These are phyloP conservation scores for Hortiboletus rubellus DNA, from an alignment of 1,284 basidiomycete species.

Conservation along the genomic window DNA sequence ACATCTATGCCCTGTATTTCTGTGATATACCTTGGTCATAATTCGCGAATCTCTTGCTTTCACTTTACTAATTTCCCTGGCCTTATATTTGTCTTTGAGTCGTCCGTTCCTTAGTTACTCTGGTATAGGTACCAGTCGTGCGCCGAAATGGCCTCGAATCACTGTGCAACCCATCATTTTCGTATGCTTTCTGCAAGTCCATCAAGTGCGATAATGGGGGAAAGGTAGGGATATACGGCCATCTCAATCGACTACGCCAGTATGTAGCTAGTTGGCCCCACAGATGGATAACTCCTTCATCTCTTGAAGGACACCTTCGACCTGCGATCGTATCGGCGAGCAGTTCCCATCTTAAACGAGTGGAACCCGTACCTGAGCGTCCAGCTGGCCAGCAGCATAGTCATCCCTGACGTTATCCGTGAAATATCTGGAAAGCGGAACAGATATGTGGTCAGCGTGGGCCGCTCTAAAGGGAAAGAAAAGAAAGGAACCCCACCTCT, in stretches of 20 bases:
- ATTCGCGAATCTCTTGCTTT: slow-evolving; percentile 11
- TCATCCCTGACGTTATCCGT: slow-evolving; percentile 89
- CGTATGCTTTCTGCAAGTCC: slow-evolving; percentile 8
- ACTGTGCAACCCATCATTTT: slow-evolving; percentile 14
- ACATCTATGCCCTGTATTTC: slow-evolving; percentile 18
- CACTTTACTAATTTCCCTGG: slow-evolving; percentile 2
- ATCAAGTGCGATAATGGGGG: neutral
- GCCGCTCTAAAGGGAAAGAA: neutral
- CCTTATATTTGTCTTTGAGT: slow-evolving; percentile 6
- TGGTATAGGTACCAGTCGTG: slow-evolving; percentile 22
- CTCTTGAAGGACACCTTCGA: slow-evolving; percentile 91
- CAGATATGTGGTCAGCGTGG: neutral
- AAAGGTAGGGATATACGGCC: slow-evolving; percentile 13
- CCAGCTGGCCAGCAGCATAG: slow-evolving; percentile 95
- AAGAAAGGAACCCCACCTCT: slow-evolving; percentile 57
- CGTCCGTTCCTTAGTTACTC: slow-evolving; percentile 15
- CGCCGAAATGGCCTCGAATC: slow-evolving; percentile 10
- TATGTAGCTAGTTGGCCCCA: slow-evolving; percentile 46
- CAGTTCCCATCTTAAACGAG: neutral
- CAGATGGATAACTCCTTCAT: slow-evolving; percentile 97
- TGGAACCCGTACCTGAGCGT: slow-evolving; percentile 71
- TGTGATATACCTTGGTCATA: slow-evolving; percentile 15
- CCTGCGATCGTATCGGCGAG: slow-evolving; percentile 39
- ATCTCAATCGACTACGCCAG: neutral
- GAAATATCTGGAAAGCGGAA: slow-evolving; percentile 66